Percentiles rank a stretch among this genome's conserved stretches.
These are phyloP conservation scores for Euryodendron excelsum DNA, from an alignment of 148 eudicot species.

Conservation along the genomic window DNA sequence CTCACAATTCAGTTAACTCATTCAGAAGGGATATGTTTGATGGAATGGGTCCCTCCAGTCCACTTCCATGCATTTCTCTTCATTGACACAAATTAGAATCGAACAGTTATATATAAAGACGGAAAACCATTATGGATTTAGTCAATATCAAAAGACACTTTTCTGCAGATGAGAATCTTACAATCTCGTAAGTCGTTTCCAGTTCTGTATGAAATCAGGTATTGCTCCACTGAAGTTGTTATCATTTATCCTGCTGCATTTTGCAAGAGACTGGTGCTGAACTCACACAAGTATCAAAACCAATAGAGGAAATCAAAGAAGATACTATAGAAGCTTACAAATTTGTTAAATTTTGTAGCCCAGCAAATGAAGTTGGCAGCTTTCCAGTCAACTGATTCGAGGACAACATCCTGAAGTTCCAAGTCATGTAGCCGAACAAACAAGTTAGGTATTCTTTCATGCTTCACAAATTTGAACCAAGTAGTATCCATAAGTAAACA, in stretches of 20 bases:
- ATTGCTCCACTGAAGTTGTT: constrained; percentile 59
- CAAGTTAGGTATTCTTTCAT: not conserved
- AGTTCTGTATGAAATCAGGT: constrained; percentile 58
- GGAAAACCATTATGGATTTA: not conserved
- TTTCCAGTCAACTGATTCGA: constrained; percentile 60
- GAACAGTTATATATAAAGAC: not conserved
- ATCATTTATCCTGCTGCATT: constrained; percentile 66
- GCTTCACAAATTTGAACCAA: not conserved
- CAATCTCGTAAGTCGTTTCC: constrained; percentile 59
- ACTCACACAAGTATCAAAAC: not conserved
- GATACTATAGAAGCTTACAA: constrained; percentile 40
- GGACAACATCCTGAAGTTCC: constrained; percentile 51
- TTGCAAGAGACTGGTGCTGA: constrained; percentile 1
- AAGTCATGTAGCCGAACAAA: constrained; percentile 13
- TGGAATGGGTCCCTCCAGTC: constrained; percentile 73
- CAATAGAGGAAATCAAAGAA: not conserved
- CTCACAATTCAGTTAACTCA: constrained; percentile 55
- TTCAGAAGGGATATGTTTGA: constrained; percentile 42
- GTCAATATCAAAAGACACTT: not conserved
- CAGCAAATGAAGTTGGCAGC: constrained; percentile 55
- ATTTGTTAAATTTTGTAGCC: constrained; percentile 48
- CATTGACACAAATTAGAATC: constrained; percentile 17
- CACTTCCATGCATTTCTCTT: constrained; percentile 82
- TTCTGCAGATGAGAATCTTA: constrained; percentile 33
- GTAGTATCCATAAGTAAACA: not conserved